Base-by-base conservation (phyloP, 257 asterid species). In the Ocimum tenuiflorum region DNA sequence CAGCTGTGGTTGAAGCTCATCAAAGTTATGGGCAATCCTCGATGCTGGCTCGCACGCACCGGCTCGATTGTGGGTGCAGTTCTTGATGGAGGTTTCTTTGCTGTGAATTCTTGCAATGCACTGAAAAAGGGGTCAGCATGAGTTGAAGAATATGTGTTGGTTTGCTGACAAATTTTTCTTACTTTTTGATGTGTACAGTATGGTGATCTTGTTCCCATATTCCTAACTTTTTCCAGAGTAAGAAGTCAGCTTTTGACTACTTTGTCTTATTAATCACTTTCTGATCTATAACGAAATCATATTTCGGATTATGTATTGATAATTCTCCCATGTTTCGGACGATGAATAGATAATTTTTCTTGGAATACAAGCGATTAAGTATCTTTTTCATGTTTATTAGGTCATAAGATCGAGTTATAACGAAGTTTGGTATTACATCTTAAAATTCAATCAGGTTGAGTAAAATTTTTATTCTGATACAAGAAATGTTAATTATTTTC, bases 151-250 rank as follows among this genome's bases (percentile, higher is more conserved):
- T 7, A 10, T 7, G 7, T 35, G 43, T 38, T 23, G 18, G 45
- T 36, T 18, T 58, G 65, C 65, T 47, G 63, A 68, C 2, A 1
- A 1, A 27, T 4, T 35, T 38, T 38, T 17, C 12, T 56, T 20
- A 29, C 15, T 35, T n/a, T 75, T 75, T 70, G 73, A 64, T 65
- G 66, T 75, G 80, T 65, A 50, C 33, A 57, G 41, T 67, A 54
- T 39, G 73, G 67, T 50, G 59, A 50, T 24, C 43, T 7, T 47
- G 39, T 60, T 55, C 43, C 23, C 42, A 29, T 45, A 56, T 67
- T 65, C 73, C 27, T 3, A 5, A 22, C 3, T 39, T 58, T 48
- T 58, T 60, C 33, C 31, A 43, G 65, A 45, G 55, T 51, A 23
- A 20, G 43, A 43, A 41, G 43, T 7, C 47, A 39, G 50, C 19